These are phyloP conservation scores for Leishmania mexicana DNA, from an alignment of 208 protist species.

Conservation along the genomic window DNA sequence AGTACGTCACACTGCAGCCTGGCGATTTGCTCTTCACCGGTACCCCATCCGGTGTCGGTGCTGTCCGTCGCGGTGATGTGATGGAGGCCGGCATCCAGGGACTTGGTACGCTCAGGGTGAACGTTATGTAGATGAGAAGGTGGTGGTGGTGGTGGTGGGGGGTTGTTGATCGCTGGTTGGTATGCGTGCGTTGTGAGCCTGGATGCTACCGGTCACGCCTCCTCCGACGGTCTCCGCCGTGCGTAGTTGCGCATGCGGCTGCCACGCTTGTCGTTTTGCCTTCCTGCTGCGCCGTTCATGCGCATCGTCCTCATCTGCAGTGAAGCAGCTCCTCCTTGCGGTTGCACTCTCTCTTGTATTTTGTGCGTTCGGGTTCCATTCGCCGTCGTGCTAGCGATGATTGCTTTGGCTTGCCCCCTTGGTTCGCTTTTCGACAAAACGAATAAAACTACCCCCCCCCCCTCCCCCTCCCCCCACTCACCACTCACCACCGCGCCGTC, in stretches of 20 bases:
- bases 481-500: no score
- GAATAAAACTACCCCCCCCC: not conserved
- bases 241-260: not conserved
- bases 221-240: not conserved
- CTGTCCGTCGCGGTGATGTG: constrained; percentile 69
- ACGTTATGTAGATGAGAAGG: constrained; percentile 25
- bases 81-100: constrained; percentile 68
- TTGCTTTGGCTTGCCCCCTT: not conserved
- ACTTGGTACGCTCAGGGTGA: constrained; percentile 52
- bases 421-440: not conserved
- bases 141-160: not conserved
- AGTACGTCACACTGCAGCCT: constrained; percentile 73
- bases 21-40: constrained; percentile 90
- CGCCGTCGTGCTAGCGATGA: not conserved
- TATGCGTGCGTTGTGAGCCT: not conserved
- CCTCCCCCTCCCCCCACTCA: no score
- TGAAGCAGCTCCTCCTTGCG: not conserved
- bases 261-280: not conserved
- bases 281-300: not conserved
- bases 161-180: not conserved
- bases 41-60: constrained; percentile 83
- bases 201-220: not conserved
- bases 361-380: not conserved
- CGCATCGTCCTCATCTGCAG: not conserved
- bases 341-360: not conserved